phyloP scores from a whole-genome alignment of 768 basidiomycete genomes.

The Megacollybia marginata region DNA sequence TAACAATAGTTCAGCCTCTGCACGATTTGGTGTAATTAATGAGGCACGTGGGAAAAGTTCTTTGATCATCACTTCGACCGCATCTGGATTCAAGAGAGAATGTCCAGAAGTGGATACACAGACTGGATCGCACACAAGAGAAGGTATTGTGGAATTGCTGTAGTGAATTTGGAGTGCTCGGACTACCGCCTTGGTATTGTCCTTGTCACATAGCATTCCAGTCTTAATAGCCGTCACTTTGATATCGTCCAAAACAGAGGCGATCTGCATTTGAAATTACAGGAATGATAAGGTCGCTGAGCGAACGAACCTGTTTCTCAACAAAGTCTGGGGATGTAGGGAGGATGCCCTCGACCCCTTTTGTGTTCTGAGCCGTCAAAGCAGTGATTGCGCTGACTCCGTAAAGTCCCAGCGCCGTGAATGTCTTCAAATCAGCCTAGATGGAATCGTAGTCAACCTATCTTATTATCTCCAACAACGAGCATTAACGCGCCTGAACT shows the following conservation, averaged over 20 bases:
- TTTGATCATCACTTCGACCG: constrained; percentile 48
- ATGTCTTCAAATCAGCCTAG: constrained; percentile 83
- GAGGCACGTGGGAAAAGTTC: constrained; percentile 67
- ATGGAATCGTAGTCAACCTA: background rate
- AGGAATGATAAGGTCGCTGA: background rate
- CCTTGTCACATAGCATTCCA: constrained; percentile 76
- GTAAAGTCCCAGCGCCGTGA: constrained; percentile 72
- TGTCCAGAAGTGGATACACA: constrained; percentile 90
- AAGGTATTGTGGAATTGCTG: constrained; percentile 25
- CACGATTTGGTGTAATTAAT: constrained; percentile 79
- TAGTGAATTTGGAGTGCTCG: constrained; percentile 39
- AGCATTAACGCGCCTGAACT: constrained; percentile 54
- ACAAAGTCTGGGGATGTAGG: constrained; percentile 65
- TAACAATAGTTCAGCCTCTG: constrained; percentile 70
- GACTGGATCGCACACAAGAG: constrained; percentile 82
- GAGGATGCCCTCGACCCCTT: constrained; percentile 71
- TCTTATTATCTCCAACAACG: background rate
- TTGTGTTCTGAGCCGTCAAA: constrained; percentile 85
- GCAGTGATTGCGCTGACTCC: constrained; percentile 81
- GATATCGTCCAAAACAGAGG: constrained; percentile 66
- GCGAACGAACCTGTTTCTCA: constrained; percentile 52
- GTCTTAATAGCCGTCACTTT: constrained; percentile 73
- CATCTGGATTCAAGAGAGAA: constrained; percentile 59
- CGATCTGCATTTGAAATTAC: constrained; percentile 37
- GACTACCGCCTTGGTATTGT: constrained; percentile 44